Conservation (phyloP, 345 rosid genomes). For the Camelina hispida region DNA sequence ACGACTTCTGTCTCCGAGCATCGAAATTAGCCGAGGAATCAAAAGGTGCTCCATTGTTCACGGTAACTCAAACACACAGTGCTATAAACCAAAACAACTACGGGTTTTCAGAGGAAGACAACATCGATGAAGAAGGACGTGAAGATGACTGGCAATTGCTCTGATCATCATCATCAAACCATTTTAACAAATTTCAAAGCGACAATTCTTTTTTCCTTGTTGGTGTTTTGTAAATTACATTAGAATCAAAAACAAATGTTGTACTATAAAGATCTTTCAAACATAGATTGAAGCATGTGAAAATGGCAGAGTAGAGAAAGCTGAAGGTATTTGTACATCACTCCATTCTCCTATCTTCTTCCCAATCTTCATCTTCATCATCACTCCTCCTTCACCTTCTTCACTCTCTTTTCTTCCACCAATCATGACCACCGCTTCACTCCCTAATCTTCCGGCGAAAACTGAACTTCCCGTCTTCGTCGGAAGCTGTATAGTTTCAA, state of each 20-base stretch:
- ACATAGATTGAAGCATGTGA: constrained; percentile 39
- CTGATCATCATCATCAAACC: constrained; percentile 26
- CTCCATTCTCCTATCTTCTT: constrained; percentile 25
- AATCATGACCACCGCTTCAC: constrained; percentile 36
- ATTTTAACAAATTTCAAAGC: neutral
- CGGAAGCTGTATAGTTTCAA: neutral
- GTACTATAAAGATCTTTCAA: constrained; percentile 4
- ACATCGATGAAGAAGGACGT: constrained; percentile 22
- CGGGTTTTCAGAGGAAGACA: constrained; percentile 23
- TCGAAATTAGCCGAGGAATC: constrained; percentile 77
- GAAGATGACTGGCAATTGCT: constrained; percentile 81
- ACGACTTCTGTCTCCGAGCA: constrained; percentile 74
- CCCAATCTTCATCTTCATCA: constrained; percentile 23
- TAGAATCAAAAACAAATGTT: constrained; percentile 16
- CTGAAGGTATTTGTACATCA: neutral
- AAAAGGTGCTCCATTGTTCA: constrained; percentile 86
- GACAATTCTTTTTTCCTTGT: constrained; percentile 1
- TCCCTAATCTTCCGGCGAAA: constrained; percentile 41
- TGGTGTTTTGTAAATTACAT: constrained; percentile 10
- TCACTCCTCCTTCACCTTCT: neutral
- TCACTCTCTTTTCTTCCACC: constrained; percentile 22
- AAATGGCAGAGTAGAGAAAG: constrained; percentile 39
- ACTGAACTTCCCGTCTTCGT: constrained; percentile 24
- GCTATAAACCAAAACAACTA: constrained; percentile 29
- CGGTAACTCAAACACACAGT: constrained; percentile 48